These are phyloP conservation scores for Cercospora sp. DNA, from an alignment of 2,329 filamentous ascomycete genomes.

Conservation along the genomic window DNA sequence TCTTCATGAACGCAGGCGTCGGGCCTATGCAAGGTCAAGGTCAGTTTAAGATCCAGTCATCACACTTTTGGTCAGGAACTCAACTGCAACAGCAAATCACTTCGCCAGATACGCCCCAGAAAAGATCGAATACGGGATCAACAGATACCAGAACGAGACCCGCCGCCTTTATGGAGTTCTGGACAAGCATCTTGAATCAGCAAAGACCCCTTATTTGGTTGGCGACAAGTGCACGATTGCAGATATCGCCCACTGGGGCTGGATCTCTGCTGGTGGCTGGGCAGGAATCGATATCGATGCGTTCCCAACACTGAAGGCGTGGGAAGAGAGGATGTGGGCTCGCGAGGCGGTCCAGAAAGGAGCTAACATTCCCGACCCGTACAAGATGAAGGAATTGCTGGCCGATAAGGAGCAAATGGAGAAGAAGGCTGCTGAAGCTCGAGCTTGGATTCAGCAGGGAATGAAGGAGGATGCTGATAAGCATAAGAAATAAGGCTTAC, in stretches of 20 bases:
- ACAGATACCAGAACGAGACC: constrained; percentile 80
- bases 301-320: constrained; percentile 74
- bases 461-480: constrained; percentile 68
- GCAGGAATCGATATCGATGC: constrained; percentile 69
- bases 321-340: constrained; percentile 70
- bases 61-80: neutral
- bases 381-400: constrained; percentile 62
- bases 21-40: constrained; percentile 25
- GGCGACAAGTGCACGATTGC: constrained; percentile 68
- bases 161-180: constrained; percentile 78
- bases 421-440: constrained; percentile 49
- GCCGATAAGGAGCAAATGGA: constrained; percentile 61
- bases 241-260: constrained; percentile 79
- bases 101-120: constrained; percentile 81
- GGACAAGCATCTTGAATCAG: constrained; percentile 65
- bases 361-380: constrained; percentile 64
- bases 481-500: constrained; percentile 19
- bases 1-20: constrained; percentile 69
- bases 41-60: neutral
- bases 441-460: constrained; percentile 65
- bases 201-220: constrained; percentile 54
- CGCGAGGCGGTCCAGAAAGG: constrained; percentile 70
- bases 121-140: constrained; percentile 77
- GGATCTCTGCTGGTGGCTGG: constrained; percentile 64
- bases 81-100: constrained; percentile 66